Conservation (phyloP, 345 rosid species). For the Brassica rapa region DNA sequence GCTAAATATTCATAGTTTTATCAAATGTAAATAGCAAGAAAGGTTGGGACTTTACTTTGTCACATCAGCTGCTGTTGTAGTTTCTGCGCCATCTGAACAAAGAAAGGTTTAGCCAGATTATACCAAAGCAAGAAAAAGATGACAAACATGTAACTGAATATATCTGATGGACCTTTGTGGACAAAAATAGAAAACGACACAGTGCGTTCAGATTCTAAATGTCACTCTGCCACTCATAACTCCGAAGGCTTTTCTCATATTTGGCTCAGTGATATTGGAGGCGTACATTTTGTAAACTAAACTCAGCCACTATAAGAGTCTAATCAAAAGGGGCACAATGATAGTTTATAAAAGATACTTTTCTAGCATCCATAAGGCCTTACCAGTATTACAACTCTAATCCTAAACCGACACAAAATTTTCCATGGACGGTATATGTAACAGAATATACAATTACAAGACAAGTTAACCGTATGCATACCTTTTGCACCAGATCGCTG, state of each 20-base stretch:
- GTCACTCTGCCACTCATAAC: conserved; percentile 18
- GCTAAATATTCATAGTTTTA: neutral
- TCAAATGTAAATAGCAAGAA: conserved; percentile 11
- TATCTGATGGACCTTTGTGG: conserved; percentile 1
- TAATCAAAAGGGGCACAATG: neutral
- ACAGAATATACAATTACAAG: conserved; percentile 8
- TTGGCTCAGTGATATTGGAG: neutral
- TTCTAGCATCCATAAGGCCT: neutral
- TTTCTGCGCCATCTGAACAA: conserved; percentile 62
- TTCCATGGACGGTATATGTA: neutral
- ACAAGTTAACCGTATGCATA: conserved; percentile 34
- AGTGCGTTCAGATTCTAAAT: conserved; percentile 8
- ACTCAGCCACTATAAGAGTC: neutral
- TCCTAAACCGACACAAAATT: neutral
- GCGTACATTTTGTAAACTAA: neutral
- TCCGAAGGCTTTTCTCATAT: conserved; percentile 7
- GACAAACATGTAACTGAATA: conserved; percentile 6
- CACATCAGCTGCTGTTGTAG: conserved; percentile 66
- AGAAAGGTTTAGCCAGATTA: conserved; percentile 42
- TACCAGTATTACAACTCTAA: conserved; percentile 5
- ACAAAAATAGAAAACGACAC: conserved; percentile 1
- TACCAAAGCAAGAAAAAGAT: conserved; percentile 29
- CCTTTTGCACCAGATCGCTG: conserved; percentile 63
- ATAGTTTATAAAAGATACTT: conserved; percentile 17
- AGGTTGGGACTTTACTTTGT: conserved; percentile 66